phyloP scores from a whole-genome alignment of 2,329 filamentous ascomycete species.

The Fusarium secorum region DNA sequence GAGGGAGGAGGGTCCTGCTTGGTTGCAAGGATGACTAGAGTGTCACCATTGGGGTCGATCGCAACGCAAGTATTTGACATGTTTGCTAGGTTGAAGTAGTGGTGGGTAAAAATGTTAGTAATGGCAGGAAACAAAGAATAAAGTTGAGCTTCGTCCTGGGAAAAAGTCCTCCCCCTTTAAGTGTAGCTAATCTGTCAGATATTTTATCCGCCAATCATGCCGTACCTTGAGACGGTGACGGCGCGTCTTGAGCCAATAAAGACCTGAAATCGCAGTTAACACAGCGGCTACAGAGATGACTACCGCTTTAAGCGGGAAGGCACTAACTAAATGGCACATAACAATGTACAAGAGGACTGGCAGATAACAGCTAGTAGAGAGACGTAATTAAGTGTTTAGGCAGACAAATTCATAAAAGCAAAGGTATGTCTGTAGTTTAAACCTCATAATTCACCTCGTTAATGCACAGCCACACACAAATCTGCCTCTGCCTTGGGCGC shows the following conservation, averaged over 20 bases:
- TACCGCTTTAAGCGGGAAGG: too few species aligned
- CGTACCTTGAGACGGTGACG: rapidly evolving
- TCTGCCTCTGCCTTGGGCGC: background rate
- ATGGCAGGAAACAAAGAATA: background rate
- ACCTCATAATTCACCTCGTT: background rate
- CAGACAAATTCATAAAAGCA: background rate
- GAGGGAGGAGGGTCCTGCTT: background rate
- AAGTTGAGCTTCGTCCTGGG: background rate
- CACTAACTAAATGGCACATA: background rate
- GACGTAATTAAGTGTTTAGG: background rate
- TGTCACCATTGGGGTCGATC: background rate
- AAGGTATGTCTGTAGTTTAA: background rate
- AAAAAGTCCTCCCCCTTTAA: background rate
- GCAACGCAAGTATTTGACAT: background rate
- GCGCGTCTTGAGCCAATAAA: background rate
- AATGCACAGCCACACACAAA: background rate
- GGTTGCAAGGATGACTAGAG: background rate
- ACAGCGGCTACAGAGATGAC: background rate
- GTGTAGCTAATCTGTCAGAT: background rate
- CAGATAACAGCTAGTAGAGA: background rate
- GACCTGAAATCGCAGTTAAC: rapidly evolving
- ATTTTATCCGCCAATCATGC: background rate
- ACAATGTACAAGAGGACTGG: background rate
- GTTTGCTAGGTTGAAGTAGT: background rate
- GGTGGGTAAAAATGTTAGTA: background rate